Evolutionary conservation across 139 green algal species (phyloP).

Genomic region (Chlamydomonas schloesseri): DNA sequence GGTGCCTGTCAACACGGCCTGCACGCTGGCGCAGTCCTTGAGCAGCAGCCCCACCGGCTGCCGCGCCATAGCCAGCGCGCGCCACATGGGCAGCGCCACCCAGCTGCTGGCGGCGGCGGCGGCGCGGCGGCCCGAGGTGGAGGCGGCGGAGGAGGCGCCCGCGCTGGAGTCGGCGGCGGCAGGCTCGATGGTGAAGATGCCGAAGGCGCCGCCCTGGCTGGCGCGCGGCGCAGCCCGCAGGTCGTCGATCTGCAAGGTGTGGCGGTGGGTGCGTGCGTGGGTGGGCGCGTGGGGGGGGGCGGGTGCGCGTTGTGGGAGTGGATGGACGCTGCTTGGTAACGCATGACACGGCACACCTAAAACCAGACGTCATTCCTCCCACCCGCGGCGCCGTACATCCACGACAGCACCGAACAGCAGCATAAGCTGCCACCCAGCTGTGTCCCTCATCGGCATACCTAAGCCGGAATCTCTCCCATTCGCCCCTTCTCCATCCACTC

Average conservation of each 20-base stretch:
- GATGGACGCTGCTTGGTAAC: too few species aligned
- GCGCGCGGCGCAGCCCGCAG: slow-evolving; percentile 63
- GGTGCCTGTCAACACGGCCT: slow-evolving; percentile 45
- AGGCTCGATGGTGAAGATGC: slow-evolving; percentile 61
- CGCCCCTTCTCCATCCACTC: too few species aligned
- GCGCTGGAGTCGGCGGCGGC: not conserved
- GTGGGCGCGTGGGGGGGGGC: not conserved
- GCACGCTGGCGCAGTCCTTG: slow-evolving; percentile 64
- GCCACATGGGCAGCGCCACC: slow-evolving; percentile 81
- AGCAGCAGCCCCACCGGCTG: slow-evolving; percentile 73
- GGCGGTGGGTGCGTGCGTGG: not conserved
- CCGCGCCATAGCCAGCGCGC: slow-evolving; percentile 67
- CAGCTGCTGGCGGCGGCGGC: slow-evolving; percentile 34
- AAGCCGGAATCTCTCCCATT: too few species aligned
- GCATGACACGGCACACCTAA: too few species aligned
- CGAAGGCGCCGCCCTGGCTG: slow-evolving; percentile 71
- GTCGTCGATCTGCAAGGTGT: slow-evolving; percentile 5
- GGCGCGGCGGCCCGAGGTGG: not conserved
- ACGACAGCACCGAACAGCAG: too few species aligned
- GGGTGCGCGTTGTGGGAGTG: not conserved
- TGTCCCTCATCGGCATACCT: too few species aligned
- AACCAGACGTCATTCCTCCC: too few species aligned
- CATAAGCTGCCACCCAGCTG: too few species aligned
- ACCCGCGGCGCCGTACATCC: too few species aligned
- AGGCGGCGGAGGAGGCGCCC: not conserved